A percentile compares a stretch with the other conserved stretches of the same genome.
These are phyloP conservation scores for Hypoxylon sp. DNA, from an alignment of 2,329 filamentous ascomycete genomes.

Conservation along the genomic window DNA sequence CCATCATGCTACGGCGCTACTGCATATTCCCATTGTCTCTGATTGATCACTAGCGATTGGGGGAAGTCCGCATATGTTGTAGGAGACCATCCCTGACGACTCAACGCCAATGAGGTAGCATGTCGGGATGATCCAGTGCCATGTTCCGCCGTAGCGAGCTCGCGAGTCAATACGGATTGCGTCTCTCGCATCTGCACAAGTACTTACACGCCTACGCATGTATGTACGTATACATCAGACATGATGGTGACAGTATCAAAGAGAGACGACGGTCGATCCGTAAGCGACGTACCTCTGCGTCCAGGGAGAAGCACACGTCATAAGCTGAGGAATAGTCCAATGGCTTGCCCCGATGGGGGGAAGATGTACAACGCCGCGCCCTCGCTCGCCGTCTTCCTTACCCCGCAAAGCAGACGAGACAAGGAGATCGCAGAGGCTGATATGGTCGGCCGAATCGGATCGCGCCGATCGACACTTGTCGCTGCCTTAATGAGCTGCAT, in stretches of 20 bases:
- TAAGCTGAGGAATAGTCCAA: conserved; percentile 26
- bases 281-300: conserved; percentile 19
- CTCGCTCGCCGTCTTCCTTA: conserved; percentile 24
- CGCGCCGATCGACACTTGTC: conserved; percentile 31
- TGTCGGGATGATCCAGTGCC: conserved; percentile 25
- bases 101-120: conserved; percentile 37
- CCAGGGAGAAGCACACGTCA: conserved; percentile 30
- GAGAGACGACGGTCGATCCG: background rate
- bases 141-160: conserved; percentile 19
- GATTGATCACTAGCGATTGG: conserved; percentile 26
- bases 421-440: conserved; percentile 33
- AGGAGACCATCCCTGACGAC: conserved; percentile 36
- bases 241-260: background rate
- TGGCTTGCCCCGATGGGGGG: conserved; percentile 19
- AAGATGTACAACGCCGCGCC: conserved; percentile 18
- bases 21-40: conserved; percentile 20
- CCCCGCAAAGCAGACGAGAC: conserved; percentile 39
- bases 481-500: conserved; percentile 15
- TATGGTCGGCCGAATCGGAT: conserved; percentile 32
- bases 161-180: background rate
- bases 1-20: conserved; percentile 16
- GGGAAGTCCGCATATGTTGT: conserved; percentile 5
- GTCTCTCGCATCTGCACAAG: background rate
- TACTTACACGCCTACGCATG: background rate
- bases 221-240: background rate